Base-by-base conservation (phyloP, 78 protist species). In the Thecamonas trahens region DNA sequence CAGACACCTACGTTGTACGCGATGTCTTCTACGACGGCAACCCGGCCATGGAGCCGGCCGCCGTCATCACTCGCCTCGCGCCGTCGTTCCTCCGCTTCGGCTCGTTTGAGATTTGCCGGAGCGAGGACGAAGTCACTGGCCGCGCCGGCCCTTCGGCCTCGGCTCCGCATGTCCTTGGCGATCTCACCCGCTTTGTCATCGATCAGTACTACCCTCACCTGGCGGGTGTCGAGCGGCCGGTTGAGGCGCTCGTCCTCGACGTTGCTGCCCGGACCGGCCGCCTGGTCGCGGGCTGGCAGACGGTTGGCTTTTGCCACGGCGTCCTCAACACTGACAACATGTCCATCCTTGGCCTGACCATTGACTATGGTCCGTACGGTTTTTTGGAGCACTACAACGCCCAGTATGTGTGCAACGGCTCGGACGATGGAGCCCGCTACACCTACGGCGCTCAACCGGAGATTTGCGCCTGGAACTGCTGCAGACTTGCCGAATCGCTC, bases 291-390 rank as follows among this genome's bases (percentile, higher is more conserved):
- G 15, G 38, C 9, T 88, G 93, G 93, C 86, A 84, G 76, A 18
- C 64, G 13, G 62, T 77, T 0, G 93, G 93, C 26, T 84, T 64
- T 3, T 28, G 42, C 70, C 84, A 81, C 65, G 90, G 93, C 3
- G 91, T 89, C 17, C 67, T 89, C 54, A 89, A 89, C 81, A 89
- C 94, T 14, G 94, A 89, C 74, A 86, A 89, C 74, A 45, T 88
- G 80, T 42, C 68, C 39, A 32, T 78, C 22, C 64, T 68, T 4
- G 91, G 91, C 26, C 70, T 85, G 47, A 85, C 94, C 40, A 72
- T 90, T 22, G 91, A 90, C 76, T 90, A 90, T 53, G 94, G 94
- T 0, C 94, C 94, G n/a, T 90, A 50, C 39, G 94, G 84, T 17
- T 83, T 74, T 57, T n/a, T 88, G 50, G 84, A 76, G 3, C 6